Conservation (phyloP, 176 grass and related monocot species). For the Raddia guianensis region DNA sequence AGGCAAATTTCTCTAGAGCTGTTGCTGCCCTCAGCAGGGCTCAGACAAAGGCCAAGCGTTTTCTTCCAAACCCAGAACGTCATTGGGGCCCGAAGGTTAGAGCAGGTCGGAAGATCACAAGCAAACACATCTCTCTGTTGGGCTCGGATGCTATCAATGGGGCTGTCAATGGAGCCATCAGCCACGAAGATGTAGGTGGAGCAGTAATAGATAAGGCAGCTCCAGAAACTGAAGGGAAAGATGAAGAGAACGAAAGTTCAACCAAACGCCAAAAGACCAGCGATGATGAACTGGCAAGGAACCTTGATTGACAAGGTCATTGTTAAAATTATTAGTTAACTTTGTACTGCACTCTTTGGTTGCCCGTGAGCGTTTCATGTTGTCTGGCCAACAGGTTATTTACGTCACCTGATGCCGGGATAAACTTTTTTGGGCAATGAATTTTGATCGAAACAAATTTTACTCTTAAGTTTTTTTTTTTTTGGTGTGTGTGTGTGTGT, state of each 20-base stretch:
- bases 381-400: constrained; percentile 9
- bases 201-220: constrained; percentile 28
- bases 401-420: background rate
- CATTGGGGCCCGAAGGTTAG: constrained; percentile 93
- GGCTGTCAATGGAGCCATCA: constrained; percentile 37
- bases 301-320: constrained; percentile 41
- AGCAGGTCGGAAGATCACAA: constrained; percentile 86
- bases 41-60: constrained; percentile 73
- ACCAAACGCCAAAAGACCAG: constrained; percentile 66
- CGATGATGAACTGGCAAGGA: constrained; percentile 38
- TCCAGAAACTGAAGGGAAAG: constrained; percentile 26
- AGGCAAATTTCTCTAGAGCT: constrained; percentile 87
- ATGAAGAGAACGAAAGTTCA: constrained; percentile 40
- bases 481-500: background rate
- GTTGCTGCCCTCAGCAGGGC: constrained; percentile 81
- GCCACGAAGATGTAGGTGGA: constrained; percentile 38
- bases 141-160: constrained; percentile 57
- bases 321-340: background rate
- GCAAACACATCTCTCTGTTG: constrained; percentile 77
- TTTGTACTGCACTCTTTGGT: background rate
- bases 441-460: constrained; percentile 27
- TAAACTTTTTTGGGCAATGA: constrained; percentile 18
- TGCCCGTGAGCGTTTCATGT: background rate
- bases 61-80: constrained; percentile 89
- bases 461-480: too few species aligned